Evolutionary conservation across 1,284 basidiomycete species (phyloP), one percentile per base, ranked within the genome.

Genomic region (Pseudozyma tsukubaensis): DNA sequence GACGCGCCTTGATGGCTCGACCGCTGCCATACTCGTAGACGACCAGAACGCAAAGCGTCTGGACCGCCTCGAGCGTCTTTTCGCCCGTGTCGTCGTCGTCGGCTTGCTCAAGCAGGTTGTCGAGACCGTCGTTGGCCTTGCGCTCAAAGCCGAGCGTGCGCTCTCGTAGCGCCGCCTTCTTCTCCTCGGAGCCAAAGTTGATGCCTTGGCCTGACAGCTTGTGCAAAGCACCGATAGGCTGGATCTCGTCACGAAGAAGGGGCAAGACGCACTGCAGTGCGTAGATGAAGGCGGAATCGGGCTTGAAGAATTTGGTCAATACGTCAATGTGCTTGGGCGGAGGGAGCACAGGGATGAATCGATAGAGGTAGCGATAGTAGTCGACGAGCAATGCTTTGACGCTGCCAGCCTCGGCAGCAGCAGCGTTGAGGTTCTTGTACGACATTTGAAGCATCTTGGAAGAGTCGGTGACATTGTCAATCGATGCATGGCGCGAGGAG

Each of bases 11-110:
- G 56, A 80, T 66, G 37, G 80, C 72, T 29, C 77, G 58, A 18
- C 80, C 79, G 61, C 68, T 76, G 47, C 80, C 80, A 50, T 82
- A 82, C 66, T 79, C 78, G 59, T 76, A 80, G 16, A 82, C 69
- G 32, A 71, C 67, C 4, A 82, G 63, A 32, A 80, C 73, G 44
- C 72, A 73, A 14, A 82, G 60, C 18, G 79, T 74, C 50, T 82
- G 80, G 18, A 80, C 71, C 10, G 78, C 74, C 32, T 80, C 80
- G 50, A 82, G 68, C 39, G 61, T 69, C 47, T 69, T 65, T 39
- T 60, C 71, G 19, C 72, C 68, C 9, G 50, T 60, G 13, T 68
- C 53, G 34, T 77, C 64, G 36, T 34, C 21, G 29, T 79, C 74
- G 14, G 68, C 66, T 42, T 62, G 63, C 51, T 79, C 80, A n/a